Evolutionary conservation across 371 early-diverging fungal genomes (phyloP).

Genomic region (Batrachochytrium dendrobatidis): DNA sequence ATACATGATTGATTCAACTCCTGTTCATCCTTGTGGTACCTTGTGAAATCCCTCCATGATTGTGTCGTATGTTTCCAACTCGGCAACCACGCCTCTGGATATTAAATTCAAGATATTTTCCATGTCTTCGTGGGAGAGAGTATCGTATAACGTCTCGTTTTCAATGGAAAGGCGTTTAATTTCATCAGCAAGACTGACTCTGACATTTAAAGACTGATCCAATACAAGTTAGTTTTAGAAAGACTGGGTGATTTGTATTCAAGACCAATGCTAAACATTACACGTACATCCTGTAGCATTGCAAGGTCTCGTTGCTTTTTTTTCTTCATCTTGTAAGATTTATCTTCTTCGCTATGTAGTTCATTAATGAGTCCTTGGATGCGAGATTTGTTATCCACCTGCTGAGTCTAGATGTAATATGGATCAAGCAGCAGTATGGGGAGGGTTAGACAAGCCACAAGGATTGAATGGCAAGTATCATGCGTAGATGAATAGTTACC

Average conservation of each 20-base stretch:
- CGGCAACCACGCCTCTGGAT: constrained; percentile 26
- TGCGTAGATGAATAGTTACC: too few species aligned
- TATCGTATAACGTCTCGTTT: constrained; percentile 28
- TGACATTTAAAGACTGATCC: constrained; percentile 27
- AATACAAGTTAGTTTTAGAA: background rate
- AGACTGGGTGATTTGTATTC: background rate
- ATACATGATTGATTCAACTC: background rate
- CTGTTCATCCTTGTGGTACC: constrained; percentile 13
- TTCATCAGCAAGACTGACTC: constrained; percentile 36
- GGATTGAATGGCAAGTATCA: too few species aligned
- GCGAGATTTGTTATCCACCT: constrained; percentile 26
- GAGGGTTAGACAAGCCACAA: too few species aligned
- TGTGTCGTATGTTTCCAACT: constrained; percentile 34
- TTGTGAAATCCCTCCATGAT: constrained; percentile 40
- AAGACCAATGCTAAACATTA: background rate
- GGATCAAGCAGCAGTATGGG: too few species aligned
- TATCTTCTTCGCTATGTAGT: constrained; percentile 35
- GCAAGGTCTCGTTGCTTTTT: constrained; percentile 34
- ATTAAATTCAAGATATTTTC: too few species aligned
- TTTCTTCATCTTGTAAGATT: constrained; percentile 31
- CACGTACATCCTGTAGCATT: constrained; percentile 26
- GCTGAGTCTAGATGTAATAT: too few species aligned
- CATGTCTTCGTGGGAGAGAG: constrained; percentile 28
- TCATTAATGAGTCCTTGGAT: constrained; percentile 26
- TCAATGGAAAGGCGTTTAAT: constrained; percentile 35